Conservation (phyloP, 495 filamentous ascomycete species). For the Articulospora tetracladia region DNA sequence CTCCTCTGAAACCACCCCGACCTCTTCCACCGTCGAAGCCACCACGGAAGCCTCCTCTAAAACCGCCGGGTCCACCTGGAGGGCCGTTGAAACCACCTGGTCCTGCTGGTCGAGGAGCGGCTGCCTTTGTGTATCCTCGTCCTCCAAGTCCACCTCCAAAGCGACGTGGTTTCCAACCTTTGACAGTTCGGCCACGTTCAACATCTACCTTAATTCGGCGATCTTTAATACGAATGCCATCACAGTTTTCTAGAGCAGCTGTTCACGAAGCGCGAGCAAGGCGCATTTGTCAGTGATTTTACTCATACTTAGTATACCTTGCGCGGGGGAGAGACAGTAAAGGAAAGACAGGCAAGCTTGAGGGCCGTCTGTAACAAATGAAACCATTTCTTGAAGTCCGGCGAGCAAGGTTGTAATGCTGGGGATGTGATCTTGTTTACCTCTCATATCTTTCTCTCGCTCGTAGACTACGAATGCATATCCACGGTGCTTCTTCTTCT, state of each 20-base stretch:
- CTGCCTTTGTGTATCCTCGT: slow-evolving; percentile 85
- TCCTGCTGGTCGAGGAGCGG: slow-evolving; percentile 70
- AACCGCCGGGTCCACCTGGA: slow-evolving; percentile 39
- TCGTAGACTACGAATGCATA: slow-evolving; percentile 98
- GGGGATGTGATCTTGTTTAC: slow-evolving; percentile 54
- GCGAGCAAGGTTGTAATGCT: slow-evolving; percentile 34
- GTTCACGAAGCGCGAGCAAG: slow-evolving; percentile 44
- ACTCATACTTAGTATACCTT: slow-evolving; percentile 40
- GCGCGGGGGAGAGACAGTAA: slow-evolving; percentile 22
- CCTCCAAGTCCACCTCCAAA: slow-evolving; percentile 91
- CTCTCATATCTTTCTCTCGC: slow-evolving; percentile 98
- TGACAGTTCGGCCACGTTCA: slow-evolving; percentile 91
- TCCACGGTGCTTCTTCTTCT: slow-evolving; percentile 80
- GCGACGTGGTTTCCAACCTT: slow-evolving; percentile 89
- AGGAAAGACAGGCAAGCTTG: slow-evolving; percentile 48
- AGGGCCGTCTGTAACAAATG: slow-evolving; percentile 45
- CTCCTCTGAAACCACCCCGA: slow-evolving; percentile 57
- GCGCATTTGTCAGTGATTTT: slow-evolving; percentile 56
- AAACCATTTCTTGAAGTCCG: slow-evolving; percentile 30
- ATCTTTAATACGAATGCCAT: slow-evolving; percentile 90
- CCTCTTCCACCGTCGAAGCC: slow-evolving; percentile 43
- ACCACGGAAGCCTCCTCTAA: slow-evolving; percentile 49
- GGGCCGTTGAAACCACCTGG: slow-evolving; percentile 59
- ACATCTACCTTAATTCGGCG: slow-evolving; percentile 92
- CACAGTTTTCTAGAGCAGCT: slow-evolving; percentile 59